Evolutionary conservation across 306 rosid species (phyloP).

Genomic region (Gynostemma pentaphyllum): DNA sequence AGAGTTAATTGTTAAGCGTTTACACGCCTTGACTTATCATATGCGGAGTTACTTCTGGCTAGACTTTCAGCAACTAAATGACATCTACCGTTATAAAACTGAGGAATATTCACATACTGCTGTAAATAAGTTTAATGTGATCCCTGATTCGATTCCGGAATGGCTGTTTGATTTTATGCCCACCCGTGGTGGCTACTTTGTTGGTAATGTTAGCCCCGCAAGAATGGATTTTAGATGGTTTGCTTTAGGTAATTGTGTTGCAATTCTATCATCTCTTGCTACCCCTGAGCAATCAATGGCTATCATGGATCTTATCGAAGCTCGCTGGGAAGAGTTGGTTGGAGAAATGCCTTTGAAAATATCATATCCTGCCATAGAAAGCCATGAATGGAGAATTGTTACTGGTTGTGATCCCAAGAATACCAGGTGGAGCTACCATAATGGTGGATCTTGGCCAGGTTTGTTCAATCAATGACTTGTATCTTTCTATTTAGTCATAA

Average conservation of each 20-base stretch:
- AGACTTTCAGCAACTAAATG: slow-evolving; percentile 16
- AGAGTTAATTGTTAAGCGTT: slow-evolving; percentile 15
- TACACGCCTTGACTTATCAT: slow-evolving; percentile 17
- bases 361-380: slow-evolving; percentile 15
- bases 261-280: slow-evolving; percentile 17
- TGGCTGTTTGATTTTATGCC: slow-evolving; percentile 20
- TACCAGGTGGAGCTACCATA: slow-evolving; percentile 21
- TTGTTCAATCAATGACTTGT: not conserved
- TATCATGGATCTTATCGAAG: slow-evolving; percentile 17
- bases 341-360: slow-evolving; percentile 19
- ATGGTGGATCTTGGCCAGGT: slow-evolving; percentile 22
- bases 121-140: slow-evolving; percentile 17
- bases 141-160: slow-evolving; percentile 16
- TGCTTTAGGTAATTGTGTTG: slow-evolving; percentile 16
- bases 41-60: slow-evolving; percentile 19
- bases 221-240: slow-evolving; percentile 19
- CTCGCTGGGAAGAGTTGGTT: slow-evolving; percentile 19
- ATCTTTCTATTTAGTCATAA: not conserved
- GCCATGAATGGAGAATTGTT: slow-evolving; percentile 14
- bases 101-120: slow-evolving; percentile 19
- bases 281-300: slow-evolving; percentile 19
- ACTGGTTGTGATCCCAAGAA: slow-evolving; percentile 20
- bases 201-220: slow-evolving; percentile 18
- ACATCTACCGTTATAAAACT: slow-evolving; percentile 17
- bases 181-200: slow-evolving; percentile 15